Conservation (phyloP, 805 yeast species). For the Candida namnaoensis region DNA sequence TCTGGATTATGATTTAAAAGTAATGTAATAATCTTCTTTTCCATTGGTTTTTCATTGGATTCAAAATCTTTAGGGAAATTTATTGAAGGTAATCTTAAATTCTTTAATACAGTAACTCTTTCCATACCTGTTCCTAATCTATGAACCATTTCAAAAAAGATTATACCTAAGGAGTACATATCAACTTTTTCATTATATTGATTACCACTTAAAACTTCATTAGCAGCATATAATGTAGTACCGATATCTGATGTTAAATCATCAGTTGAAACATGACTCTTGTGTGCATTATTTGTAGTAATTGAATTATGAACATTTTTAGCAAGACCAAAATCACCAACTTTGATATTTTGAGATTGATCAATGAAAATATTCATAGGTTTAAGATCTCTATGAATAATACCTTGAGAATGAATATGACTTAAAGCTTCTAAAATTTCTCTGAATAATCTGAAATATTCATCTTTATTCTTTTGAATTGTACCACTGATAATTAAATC, state of each 20-base stretch:
- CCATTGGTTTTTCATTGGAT: conserved; percentile 39
- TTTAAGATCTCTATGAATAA: conserved; percentile 90
- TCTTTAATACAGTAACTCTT: conserved; percentile 63
- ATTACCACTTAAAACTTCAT: conserved; percentile 69
- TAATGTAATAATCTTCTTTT: conserved; percentile 56
- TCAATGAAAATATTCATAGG: conserved; percentile 96
- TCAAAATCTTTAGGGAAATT: conserved; percentile 68
- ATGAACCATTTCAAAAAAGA: conserved; percentile 92
- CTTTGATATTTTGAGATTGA: conserved; percentile 77
- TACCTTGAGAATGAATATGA: conserved; percentile 89
- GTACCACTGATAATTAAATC: conserved; percentile 76
- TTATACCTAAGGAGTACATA: conserved; percentile 90
- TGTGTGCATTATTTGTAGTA: conserved; percentile 19
- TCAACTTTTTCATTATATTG: conserved; percentile 92
- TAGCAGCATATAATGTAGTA: conserved; percentile 87
- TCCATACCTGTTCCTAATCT: conserved; percentile 90
- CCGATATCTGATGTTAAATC: conserved; percentile 92
- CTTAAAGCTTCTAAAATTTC: conserved; percentile 85
- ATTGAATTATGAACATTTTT: conserved; percentile 63
- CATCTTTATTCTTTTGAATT: conserved; percentile 58
- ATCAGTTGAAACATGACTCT: conserved; percentile 27
- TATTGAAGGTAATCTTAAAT: conserved; percentile 48
- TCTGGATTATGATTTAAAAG: conserved; percentile 75
- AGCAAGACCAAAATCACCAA: conserved; percentile 97
- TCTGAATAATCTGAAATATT: conserved; percentile 84